phyloP scores from a whole-genome alignment of 805 yeast genomes.

The Grigorovia yakushimaensis region DNA sequence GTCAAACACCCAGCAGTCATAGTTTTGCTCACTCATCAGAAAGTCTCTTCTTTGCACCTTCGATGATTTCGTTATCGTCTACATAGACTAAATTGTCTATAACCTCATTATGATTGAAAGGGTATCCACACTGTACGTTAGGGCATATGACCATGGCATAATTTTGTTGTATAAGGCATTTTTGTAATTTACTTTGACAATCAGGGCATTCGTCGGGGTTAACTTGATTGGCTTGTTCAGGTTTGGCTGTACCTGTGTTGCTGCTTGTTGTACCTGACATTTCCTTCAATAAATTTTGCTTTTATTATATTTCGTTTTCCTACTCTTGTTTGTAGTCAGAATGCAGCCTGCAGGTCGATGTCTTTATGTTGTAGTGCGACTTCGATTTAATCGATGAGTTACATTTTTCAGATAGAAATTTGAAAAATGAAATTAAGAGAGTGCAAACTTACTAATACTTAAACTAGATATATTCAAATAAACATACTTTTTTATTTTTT shows the following conservation, averaged over 20 bases:
- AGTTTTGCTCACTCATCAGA: slow-evolving; percentile 2
- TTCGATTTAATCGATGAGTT: not conserved
- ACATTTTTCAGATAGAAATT: not conserved
- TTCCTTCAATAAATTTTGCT: too few species aligned
- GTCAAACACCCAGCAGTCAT: not conserved
- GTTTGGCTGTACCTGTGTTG: not conserved
- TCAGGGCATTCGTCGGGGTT: slow-evolving; percentile 17
- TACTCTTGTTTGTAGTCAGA: too few species aligned
- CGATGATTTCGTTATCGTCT: slow-evolving; percentile 20
- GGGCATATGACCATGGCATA: slow-evolving; percentile 27
- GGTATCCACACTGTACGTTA: slow-evolving; percentile 20
- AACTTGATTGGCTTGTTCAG: not conserved
- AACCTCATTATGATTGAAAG: slow-evolving; percentile 20
- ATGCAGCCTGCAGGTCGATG: too few species aligned
- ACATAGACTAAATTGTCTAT: slow-evolving; percentile 19
- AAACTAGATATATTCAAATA: too few species aligned
- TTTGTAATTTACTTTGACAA: slow-evolving; percentile 17
- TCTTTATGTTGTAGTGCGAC: not conserved
- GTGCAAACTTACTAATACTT: not conserved
- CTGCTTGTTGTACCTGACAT: not conserved
- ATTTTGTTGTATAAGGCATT: slow-evolving; percentile 27
- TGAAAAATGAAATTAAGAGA: not conserved
- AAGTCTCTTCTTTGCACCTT: slow-evolving; percentile 20
- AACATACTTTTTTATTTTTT: too few species aligned
- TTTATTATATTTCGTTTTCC: too few species aligned